Conservation (phyloP, 1,284 basidiomycete species). For the Abortiporus biennis region DNA sequence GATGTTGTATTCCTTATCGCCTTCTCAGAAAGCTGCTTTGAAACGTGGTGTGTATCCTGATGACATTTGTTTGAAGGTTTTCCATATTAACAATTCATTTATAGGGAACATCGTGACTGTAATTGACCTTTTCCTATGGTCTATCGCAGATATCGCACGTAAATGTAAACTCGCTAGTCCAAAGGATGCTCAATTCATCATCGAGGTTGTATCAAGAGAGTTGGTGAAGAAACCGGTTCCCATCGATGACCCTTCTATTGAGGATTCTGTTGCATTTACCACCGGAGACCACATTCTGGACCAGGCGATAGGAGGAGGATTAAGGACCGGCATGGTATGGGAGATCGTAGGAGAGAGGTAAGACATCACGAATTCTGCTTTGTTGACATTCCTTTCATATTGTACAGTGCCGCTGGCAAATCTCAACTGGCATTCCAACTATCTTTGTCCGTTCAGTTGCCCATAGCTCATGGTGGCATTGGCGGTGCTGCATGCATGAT, state of each 20-base stretch:
- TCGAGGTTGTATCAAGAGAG: constrained; percentile 39
- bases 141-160: constrained; percentile 44
- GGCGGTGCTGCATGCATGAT: constrained; percentile 67
- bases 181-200: constrained; percentile 40
- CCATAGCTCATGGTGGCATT: constrained; percentile 42
- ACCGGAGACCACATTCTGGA: constrained; percentile 72
- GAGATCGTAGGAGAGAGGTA: constrained; percentile 88
- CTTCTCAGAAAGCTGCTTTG: constrained; percentile 14
- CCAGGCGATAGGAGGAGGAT: constrained; percentile 63
- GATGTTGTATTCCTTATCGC: constrained; percentile 4
- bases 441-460: constrained; percentile 70
- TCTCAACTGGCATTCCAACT: constrained; percentile 81
- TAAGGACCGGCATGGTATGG: constrained; percentile 73
- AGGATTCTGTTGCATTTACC: constrained; percentile 44
- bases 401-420: constrained; percentile 78
- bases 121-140: constrained; percentile 43
- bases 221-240: constrained; percentile 26
- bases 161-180: constrained; percentile 46
- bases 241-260: constrained; percentile 31
- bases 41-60: constrained; percentile 14
- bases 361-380: constrained; percentile 10
- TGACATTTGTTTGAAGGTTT: not conserved
- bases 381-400: not conserved
- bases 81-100: not conserved
- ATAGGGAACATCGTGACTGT: constrained; percentile 26